These are phyloP conservation scores for Fraxinus americana DNA, from an alignment of 257 asterid species.

Conservation along the genomic window DNA sequence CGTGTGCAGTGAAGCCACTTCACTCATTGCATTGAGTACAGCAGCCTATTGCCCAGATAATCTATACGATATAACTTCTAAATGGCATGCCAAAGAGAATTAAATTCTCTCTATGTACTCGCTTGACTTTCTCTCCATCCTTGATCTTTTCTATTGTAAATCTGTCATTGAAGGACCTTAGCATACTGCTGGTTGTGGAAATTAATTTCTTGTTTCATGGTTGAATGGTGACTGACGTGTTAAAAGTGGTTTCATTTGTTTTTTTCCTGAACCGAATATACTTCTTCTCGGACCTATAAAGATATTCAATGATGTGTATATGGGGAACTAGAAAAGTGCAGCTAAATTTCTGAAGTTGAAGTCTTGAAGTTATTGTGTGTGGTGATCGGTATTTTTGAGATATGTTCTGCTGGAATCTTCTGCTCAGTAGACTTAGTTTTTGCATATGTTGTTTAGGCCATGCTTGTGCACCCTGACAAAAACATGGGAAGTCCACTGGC, in stretches of 20 bases:
- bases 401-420: background rate
- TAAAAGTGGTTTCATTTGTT: background rate
- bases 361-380: background rate
- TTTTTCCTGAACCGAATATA: background rate
- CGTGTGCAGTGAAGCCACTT: background rate
- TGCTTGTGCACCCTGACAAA: constrained; percentile 99
- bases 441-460: constrained; percentile 56
- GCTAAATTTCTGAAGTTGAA: background rate
- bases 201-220: background rate
- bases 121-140: background rate
- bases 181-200: background rate
- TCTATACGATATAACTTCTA: background rate
- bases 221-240: background rate
- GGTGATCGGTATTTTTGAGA: background rate
- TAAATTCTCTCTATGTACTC: background rate
- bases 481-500: constrained; percentile 91
- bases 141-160: background rate
- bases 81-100: background rate
- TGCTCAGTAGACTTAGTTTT: constrained; percentile 17
- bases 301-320: background rate
- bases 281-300: background rate
- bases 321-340: background rate
- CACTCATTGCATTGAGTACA: background rate
- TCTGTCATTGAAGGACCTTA: background rate
- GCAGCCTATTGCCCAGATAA: background rate